Evolutionary conservation across 306 rosid genomes (phyloP).

Genomic region (Rosa chinensis): DNA sequence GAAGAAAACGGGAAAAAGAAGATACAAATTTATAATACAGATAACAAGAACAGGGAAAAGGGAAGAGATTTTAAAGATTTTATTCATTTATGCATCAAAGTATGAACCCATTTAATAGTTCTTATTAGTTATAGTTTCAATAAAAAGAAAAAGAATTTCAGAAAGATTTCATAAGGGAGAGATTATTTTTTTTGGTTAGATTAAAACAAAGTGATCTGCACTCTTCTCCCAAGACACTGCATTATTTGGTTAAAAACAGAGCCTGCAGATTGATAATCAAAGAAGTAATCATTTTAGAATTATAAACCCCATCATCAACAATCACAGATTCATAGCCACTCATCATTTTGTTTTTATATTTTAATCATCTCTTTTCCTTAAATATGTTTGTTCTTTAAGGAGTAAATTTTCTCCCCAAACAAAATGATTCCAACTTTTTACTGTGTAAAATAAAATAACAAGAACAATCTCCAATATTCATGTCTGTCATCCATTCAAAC

Average conservation of each 20-base stretch:
- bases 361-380: slow-evolving; percentile 13
- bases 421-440: slow-evolving; percentile 59
- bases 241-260: slow-evolving; percentile 34
- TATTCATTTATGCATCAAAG: slow-evolving; percentile 42
- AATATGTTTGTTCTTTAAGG: slow-evolving; percentile 4
- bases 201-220: slow-evolving; percentile 32
- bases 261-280: slow-evolving; percentile 50
- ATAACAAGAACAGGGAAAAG: too few species aligned
- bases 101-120: slow-evolving; percentile 32
- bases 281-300: slow-evolving; percentile 84
- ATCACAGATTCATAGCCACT: slow-evolving; percentile 23
- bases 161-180: background rate
- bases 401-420: slow-evolving; percentile 32
- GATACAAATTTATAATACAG: too few species aligned
- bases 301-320: slow-evolving; percentile 76
- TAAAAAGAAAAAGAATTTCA: background rate
- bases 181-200: background rate
- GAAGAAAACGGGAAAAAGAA: too few species aligned
- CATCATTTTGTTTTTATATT: background rate
- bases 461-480: slow-evolving; percentile 44
- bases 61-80: too few species aligned
- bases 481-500: slow-evolving; percentile 73
- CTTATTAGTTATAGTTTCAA: background rate
- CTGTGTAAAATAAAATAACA: slow-evolving; percentile 37
- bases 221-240: slow-evolving; percentile 42